Percentiles rank a stretch among this genome's conserved stretches.
Evolutionary conservation across 305 asterid species (phyloP).

Genomic region (Fraxinus latifolia): DNA sequence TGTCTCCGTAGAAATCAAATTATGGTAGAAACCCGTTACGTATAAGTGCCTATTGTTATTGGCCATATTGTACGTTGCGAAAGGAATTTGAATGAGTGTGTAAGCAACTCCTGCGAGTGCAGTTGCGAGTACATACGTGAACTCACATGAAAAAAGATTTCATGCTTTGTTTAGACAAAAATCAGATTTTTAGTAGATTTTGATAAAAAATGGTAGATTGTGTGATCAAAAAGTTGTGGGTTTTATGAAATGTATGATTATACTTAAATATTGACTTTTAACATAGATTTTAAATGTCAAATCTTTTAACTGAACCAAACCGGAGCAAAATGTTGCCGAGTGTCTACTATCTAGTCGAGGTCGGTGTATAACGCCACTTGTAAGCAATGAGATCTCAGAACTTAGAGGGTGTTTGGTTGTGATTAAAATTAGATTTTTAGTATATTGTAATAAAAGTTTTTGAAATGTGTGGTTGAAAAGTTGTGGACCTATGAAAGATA

Average conservation of each 20-base stretch:
- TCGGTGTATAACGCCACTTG: conserved; percentile 22
- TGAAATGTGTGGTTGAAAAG: too few relatives aligned
- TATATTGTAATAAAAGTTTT: too few relatives aligned
- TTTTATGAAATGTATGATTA: too few relatives aligned
- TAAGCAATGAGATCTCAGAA: conserved; percentile 41
- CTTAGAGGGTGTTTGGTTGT: neutral
- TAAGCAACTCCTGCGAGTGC: conserved; percentile 34
- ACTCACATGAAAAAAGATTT: neutral
- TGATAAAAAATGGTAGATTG: too few relatives aligned
- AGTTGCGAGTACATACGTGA: conserved; percentile 41
- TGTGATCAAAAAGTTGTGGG: too few relatives aligned
- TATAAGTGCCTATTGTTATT: conserved; percentile 34
- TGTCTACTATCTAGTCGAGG: neutral
- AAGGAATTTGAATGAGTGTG: conserved; percentile 18
- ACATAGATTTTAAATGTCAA: too few relatives aligned
- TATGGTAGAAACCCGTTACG: conserved; percentile 35
- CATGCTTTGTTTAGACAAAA: too few relatives aligned
- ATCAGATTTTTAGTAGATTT: too few relatives aligned
- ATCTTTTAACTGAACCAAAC: too few relatives aligned
- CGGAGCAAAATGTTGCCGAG: neutral
- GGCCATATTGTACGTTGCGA: conserved; percentile 37
- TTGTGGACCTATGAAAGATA: too few relatives aligned
- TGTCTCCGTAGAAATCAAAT: conserved; percentile 55
- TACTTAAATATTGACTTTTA: too few relatives aligned
- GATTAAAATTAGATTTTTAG: too few relatives aligned